Base-by-base conservation (phyloP, 176 grass and related monocot genomes). In the Dactylis glomerata region DNA sequence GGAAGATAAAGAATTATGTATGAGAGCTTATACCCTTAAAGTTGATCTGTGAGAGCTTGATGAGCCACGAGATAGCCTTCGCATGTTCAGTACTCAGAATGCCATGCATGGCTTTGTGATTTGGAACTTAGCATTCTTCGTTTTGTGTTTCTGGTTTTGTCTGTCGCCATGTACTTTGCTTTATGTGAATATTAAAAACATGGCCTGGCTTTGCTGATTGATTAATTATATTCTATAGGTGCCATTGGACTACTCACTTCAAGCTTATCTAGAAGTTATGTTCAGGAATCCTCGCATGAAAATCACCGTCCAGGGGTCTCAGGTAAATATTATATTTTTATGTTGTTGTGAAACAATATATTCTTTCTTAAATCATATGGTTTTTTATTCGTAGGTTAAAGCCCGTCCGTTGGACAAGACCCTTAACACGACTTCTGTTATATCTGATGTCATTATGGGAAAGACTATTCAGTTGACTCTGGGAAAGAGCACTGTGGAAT, bases 201-300 rank as follows among this genome's bases (percentile, higher is more conserved):
- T 73, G 10, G 44, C 5, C n/a, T 81, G 24, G 4, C 11, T 40
- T 64, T 24, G 49, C 59, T 80, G 50, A 40, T 58, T 75, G 30
- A 81, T 85, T 31, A 33, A 62, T 87, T 5, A 42, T 46, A 77
- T 83, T 80, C 82, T 55, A 22, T 85, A 97, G 94, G 94, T 97
- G 61, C 92, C 75, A 27, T 78, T 94, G 88, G 94, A 97, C 54
- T 97, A 94, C 87, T 97, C 94, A 63, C 92, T 97, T 80, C 90
- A 92, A 47, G 78, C 92, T 31, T 97, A 97, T 80, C 84, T 97
- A 69, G 90, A 97, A 89, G 87, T 92, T 59, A 92, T 97, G 64
- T 97, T 97, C 86, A 87, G 88, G 80, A 91, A 90, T 92, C 94
- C 94, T 83, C 90, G 90, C 41, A 94, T 94, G 94, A 86, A 90